A percentile compares a stretch with the other conserved stretches of the same genome.
These are phyloP conservation scores for Starmerella khaoyaiensis DNA, from an alignment of 805 yeast genomes.

Conservation along the genomic window DNA sequence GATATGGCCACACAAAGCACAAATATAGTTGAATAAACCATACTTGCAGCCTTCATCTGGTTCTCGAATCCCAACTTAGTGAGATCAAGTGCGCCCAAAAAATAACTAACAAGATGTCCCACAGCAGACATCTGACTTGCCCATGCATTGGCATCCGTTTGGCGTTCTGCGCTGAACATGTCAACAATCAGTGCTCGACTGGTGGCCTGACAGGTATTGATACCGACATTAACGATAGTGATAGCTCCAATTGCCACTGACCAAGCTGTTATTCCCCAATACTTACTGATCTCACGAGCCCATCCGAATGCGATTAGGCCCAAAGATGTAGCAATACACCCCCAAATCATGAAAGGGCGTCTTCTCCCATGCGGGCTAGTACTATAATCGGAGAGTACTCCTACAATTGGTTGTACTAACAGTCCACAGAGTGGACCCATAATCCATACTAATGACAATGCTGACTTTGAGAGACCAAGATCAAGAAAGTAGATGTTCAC, in stretches of 20 bases:
- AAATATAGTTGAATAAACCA: slow-evolving; percentile 34
- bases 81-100: slow-evolving; percentile 39
- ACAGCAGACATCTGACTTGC: slow-evolving; percentile 51
- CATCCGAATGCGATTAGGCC: slow-evolving; percentile 33
- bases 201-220: slow-evolving; percentile 47
- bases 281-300: slow-evolving; percentile 32
- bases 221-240: slow-evolving; percentile 43
- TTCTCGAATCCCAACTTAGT: slow-evolving; percentile 34
- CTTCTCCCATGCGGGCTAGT: slow-evolving; percentile 35
- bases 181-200: slow-evolving; percentile 51
- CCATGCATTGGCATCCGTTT: slow-evolving; percentile 50
- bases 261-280: slow-evolving; percentile 29
- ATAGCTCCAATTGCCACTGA: slow-evolving; percentile 32
- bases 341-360: slow-evolving; percentile 45
- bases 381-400: slow-evolving; percentile 40
- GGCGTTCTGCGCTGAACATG: slow-evolving; percentile 44
- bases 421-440: slow-evolving; percentile 57
- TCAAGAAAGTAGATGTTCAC: slow-evolving; percentile 51
- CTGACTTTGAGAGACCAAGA: slow-evolving; percentile 45
- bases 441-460: slow-evolving; percentile 48
- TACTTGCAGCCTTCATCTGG: slow-evolving; percentile 41
- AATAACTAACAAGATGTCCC: slow-evolving; percentile 47
- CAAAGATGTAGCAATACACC: slow-evolving; percentile 36
- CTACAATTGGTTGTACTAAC: slow-evolving; percentile 51
- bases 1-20: slow-evolving; percentile 32